These are phyloP conservation scores for Fusarium devonianum DNA, from an alignment of 2,329 filamentous ascomycete species.

Conservation along the genomic window DNA sequence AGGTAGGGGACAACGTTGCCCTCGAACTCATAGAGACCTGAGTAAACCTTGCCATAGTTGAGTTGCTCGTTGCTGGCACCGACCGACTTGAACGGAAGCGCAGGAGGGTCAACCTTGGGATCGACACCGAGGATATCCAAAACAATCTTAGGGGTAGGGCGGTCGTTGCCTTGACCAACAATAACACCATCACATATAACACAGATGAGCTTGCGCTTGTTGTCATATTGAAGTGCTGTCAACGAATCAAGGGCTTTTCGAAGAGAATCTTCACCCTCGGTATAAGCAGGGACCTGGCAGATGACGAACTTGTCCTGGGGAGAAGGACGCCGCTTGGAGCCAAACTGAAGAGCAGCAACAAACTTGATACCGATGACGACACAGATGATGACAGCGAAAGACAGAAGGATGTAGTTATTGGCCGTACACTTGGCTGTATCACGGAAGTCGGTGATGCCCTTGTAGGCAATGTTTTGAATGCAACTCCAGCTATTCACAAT, in stretches of 20 bases:
- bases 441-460: slow-evolving; percentile 86
- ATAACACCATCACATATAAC: slow-evolving; percentile 98
- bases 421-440: slow-evolving; percentile 77
- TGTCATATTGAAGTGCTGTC: slow-evolving; percentile 94
- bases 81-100: slow-evolving; percentile 92
- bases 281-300: slow-evolving; percentile 97
- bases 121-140: slow-evolving; percentile 97
- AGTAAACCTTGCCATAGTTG: slow-evolving; percentile 99
- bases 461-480: slow-evolving; percentile 82
- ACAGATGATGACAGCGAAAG: slow-evolving; percentile 85
- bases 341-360: slow-evolving; percentile 89
- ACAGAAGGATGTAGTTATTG: slow-evolving; percentile 89
- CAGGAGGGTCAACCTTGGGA: slow-evolving; percentile 93
- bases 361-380: slow-evolving; percentile 87
- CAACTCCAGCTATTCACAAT: slow-evolving; percentile 77
- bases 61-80: slow-evolving; percentile 89
- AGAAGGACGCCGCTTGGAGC: slow-evolving; percentile 85
- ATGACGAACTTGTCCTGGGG: slow-evolving; percentile 99
- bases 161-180: slow-evolving; percentile 93
- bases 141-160: slow-evolving; percentile 96
- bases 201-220: slow-evolving; percentile 96
- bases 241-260: slow-evolving; percentile 93
- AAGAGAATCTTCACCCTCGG: slow-evolving; percentile 94
- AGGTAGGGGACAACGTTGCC: slow-evolving; percentile 97
- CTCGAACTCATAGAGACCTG: slow-evolving; percentile 95